phyloP scores from a whole-genome alignment of 2,329 filamentous ascomycete genomes.

The Madurella fahalii region DNA sequence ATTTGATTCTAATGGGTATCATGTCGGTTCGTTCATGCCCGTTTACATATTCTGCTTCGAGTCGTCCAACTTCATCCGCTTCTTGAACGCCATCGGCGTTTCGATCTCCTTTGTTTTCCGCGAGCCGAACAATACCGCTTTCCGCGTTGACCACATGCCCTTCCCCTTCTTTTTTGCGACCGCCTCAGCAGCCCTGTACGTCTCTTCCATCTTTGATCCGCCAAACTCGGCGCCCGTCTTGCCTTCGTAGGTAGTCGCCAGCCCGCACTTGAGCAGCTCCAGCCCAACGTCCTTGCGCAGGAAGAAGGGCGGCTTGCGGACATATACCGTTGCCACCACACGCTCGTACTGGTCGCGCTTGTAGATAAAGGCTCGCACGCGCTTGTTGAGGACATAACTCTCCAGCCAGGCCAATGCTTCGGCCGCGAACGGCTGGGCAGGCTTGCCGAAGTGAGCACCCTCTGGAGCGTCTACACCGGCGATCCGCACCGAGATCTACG shows the following conservation, averaged over 20 bases:
- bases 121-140: constrained; percentile 36
- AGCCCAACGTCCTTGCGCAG: constrained; percentile 72
- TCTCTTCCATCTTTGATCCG: constrained; percentile 51
- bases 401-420: constrained; percentile 83
- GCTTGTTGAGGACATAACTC: constrained; percentile 63
- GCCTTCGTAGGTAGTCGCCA: constrained; percentile 91
- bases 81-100: constrained; percentile 87
- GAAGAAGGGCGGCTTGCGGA: constrained; percentile 58
- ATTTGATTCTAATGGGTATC: constrained; percentile 16
- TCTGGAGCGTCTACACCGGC: constrained; percentile 94
- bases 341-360: constrained; percentile 88
- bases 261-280: constrained; percentile 79
- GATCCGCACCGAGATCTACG: constrained; percentile 78
- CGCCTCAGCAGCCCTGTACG: constrained; percentile 64
- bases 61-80: constrained; percentile 36
- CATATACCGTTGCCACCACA: constrained; percentile 79
- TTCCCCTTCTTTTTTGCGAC: constrained; percentile 60
- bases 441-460: constrained; percentile 83
- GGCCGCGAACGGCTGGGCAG: constrained; percentile 75
- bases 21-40: constrained; percentile 13
- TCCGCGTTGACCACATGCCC: constrained; percentile 72
- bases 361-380: constrained; percentile 79
- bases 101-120: constrained; percentile 46
- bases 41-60: constrained; percentile 26
- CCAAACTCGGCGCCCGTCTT: constrained; percentile 90